Conservation (phyloP, 1,284 basidiomycete species). For the Apiotrichum akiyoshidainum region DNA sequence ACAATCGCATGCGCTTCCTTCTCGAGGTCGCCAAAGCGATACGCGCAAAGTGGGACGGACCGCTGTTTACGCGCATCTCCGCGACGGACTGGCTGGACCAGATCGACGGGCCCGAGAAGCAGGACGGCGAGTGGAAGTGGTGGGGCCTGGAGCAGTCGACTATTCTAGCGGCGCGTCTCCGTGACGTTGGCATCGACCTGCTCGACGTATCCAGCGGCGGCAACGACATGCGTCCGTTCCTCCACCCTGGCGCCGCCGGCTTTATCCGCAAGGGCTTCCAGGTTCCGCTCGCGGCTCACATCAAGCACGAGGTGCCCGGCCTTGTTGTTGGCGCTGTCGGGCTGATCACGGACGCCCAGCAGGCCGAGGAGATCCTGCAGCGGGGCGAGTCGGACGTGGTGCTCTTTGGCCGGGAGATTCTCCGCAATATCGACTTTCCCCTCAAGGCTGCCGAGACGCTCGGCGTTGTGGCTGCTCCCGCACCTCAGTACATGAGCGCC, state of each 20-base stretch:
- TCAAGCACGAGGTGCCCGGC: slow-evolving; percentile 63
- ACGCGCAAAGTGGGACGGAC: slow-evolving; percentile 63
- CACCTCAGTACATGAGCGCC: slow-evolving; percentile 37
- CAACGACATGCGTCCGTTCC: slow-evolving; percentile 61
- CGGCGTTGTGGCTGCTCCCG: slow-evolving; percentile 43
- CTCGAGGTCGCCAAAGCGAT: slow-evolving; percentile 59
- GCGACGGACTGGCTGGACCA: slow-evolving; percentile 71
- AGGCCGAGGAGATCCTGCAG: slow-evolving; percentile 65
- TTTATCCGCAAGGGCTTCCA: slow-evolving; percentile 62
- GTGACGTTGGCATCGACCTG: slow-evolving; percentile 64
- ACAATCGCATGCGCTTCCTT: slow-evolving; percentile 68
- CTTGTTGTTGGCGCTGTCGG: slow-evolving; percentile 67
- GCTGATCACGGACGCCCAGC: slow-evolving; percentile 62
- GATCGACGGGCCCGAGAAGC: slow-evolving; percentile 46
- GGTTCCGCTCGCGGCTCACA: slow-evolving; percentile 65
- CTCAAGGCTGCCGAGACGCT: slow-evolving; percentile 43
- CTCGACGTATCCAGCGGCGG: slow-evolving; percentile 70
- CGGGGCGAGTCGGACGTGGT: slow-evolving; percentile 66
- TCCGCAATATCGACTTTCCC: slow-evolving; percentile 49
- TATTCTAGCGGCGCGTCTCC: slow-evolving; percentile 58
- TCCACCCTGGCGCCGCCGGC: slow-evolving; percentile 33
- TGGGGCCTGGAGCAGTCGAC: slow-evolving; percentile 70
- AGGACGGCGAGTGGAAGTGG: slow-evolving; percentile 50
- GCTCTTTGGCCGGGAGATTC: slow-evolving; percentile 61
- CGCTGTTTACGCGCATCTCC: slow-evolving; percentile 70